Evolutionary conservation across 352 stramenopile species (phyloP).

Genomic region (Globisporangium viniferum): DNA sequence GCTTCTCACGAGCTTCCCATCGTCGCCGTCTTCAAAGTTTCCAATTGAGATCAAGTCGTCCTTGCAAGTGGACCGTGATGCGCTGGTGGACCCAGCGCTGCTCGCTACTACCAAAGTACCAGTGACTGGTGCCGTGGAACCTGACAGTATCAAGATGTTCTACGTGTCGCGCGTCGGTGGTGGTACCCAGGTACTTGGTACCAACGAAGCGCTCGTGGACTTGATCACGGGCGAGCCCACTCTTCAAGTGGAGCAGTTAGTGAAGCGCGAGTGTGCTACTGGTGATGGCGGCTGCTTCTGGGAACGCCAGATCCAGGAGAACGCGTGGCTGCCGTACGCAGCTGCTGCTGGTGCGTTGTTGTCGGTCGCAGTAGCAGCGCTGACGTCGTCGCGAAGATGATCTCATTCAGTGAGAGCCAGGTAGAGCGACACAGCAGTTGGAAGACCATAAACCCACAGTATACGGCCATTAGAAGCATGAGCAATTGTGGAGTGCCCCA

Average conservation of each 20-base stretch:
- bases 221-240: conserved; percentile 35
- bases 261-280: neutral
- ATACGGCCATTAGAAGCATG: too few relatives aligned
- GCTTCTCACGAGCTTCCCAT: conserved; percentile 51
- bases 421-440: too few relatives aligned
- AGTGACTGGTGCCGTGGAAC: conserved; percentile 13
- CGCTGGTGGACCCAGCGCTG: conserved; percentile 19
- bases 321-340: conserved; percentile 8
- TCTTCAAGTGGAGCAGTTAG: neutral
- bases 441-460: too few relatives aligned
- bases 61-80: conserved; percentile 17
- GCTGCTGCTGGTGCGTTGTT: conserved; percentile 7
- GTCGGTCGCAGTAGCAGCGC: conserved; percentile 17
- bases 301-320: neutral
- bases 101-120: conserved; percentile 14
- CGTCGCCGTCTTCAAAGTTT: neutral
- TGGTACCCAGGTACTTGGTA: conserved; percentile 36
- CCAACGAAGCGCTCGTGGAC: conserved; percentile 47
- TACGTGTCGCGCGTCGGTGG: conserved; percentile 65
- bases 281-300: neutral
- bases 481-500: too few relatives aligned
- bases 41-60: conserved; percentile 35
- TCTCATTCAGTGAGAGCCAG: neutral
- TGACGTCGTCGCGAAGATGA: conserved; percentile 10
- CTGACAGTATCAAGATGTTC: conserved; percentile 55